phyloP scores from a whole-genome alignment of 768 basidiomycete genomes.

The Auriculariales sp. region DNA sequence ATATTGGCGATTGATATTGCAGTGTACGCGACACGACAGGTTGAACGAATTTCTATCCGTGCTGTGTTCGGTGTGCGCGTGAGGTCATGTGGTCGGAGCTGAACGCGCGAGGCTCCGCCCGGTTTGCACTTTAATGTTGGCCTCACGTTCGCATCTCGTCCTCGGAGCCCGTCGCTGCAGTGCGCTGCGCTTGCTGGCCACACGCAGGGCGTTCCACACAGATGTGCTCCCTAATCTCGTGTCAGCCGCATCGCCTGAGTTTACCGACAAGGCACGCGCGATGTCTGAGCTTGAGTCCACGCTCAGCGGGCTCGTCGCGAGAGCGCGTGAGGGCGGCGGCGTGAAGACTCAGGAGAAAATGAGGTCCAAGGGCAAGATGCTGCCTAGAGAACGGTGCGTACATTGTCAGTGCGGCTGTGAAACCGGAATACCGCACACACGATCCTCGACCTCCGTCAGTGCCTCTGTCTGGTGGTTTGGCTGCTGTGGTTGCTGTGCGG shows the following conservation, averaged over 20 bases:
- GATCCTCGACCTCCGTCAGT: not conserved
- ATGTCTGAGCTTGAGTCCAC: slow-evolving; percentile 61
- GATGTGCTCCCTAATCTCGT: slow-evolving; percentile 59
- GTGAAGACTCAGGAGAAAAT: slow-evolving; percentile 60
- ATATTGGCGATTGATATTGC: too few relatives aligned
- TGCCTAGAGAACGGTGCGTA: slow-evolving; percentile 69
- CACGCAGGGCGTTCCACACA: slow-evolving; percentile 40
- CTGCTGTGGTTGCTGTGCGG: too few relatives aligned
- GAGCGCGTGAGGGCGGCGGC: slow-evolving; percentile 59
- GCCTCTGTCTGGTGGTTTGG: not conserved
- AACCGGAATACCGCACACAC: not conserved
- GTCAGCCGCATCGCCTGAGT: slow-evolving; percentile 58
- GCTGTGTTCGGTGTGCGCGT: too few relatives aligned
- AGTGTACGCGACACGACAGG: too few relatives aligned
- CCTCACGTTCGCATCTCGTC: not conserved
- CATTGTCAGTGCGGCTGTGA: not conserved
- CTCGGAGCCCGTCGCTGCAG: not conserved
- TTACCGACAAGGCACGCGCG: slow-evolving; percentile 43
- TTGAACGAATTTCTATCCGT: too few relatives aligned
- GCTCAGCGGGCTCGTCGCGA: slow-evolving; percentile 41
- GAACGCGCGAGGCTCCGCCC: too few relatives aligned
- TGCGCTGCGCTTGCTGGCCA: not conserved
- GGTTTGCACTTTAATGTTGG: not conserved
- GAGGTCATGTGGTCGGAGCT: too few relatives aligned
- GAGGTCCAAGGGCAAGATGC: slow-evolving; percentile 62